Percentiles rank a stretch among this genome's conserved stretches.
phyloP scores from a whole-genome alignment of 2,329 filamentous ascomycete genomes.

The Dactylellina leptospora region DNA sequence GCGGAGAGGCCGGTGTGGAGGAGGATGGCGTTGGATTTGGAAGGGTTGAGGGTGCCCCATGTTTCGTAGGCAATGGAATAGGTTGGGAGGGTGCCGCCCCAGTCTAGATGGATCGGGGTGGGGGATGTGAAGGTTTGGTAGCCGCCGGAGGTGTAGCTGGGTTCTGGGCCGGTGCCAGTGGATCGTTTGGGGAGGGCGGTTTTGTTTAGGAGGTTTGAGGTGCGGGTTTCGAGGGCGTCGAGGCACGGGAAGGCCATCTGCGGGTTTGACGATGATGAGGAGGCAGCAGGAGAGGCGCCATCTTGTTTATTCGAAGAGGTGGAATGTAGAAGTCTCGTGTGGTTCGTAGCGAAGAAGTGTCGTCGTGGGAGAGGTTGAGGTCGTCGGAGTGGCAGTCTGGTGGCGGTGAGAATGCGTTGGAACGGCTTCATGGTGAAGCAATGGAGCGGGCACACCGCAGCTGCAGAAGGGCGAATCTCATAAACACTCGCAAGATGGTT shows the following conservation, averaged over 20 bases:
- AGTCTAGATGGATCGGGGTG: constrained; percentile 83
- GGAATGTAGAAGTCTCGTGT: constrained; percentile 5
- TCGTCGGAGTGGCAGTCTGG: neutral
- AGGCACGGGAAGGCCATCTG: constrained; percentile 90
- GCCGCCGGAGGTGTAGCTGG: constrained; percentile 89
- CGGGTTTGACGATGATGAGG: constrained; percentile 70
- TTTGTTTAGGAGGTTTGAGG: constrained; percentile 73
- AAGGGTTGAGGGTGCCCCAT: constrained; percentile 82
- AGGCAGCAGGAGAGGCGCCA: neutral
- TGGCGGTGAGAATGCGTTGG: constrained; percentile 26
- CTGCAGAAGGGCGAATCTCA: no score
- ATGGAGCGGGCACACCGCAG: no score
- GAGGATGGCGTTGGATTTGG: constrained; percentile 87
- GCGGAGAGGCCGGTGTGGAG: constrained; percentile 93
- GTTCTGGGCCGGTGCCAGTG: constrained; percentile 81
- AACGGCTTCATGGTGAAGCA: constrained; percentile 18
- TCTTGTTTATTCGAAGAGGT: neutral
- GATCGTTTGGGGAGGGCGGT: constrained; percentile 62
- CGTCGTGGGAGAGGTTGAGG: neutral
- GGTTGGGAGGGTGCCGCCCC: constrained; percentile 88
- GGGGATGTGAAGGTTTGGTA: constrained; percentile 79
- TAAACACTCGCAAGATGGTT: no score
- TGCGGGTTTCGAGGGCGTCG: constrained; percentile 80
- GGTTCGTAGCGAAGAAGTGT: constrained; percentile 4
- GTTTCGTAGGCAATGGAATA: constrained; percentile 93